These are phyloP conservation scores for Delitschia confertaspora DNA, from an alignment of 495 filamentous ascomycete genomes.

Conservation along the genomic window DNA sequence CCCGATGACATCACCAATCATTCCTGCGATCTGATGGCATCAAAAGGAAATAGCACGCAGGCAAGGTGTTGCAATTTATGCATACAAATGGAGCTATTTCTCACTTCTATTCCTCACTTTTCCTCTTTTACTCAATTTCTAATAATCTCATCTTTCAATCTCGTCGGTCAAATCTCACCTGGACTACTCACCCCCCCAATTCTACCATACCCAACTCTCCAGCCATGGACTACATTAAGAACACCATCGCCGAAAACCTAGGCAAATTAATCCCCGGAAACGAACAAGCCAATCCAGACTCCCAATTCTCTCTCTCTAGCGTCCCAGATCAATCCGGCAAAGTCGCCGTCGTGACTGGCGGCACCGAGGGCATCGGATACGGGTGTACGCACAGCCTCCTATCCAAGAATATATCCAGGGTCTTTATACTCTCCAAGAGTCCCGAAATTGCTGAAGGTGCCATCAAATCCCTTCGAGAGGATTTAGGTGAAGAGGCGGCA, in stretches of 20 bases:
- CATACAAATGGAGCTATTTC: too few species aligned
- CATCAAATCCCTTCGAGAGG: conserved; percentile 38
- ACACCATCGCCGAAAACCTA: conserved; percentile 34
- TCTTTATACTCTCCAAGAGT: conserved; percentile 34
- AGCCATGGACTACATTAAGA: conserved; percentile 29
- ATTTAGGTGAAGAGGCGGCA: conserved; percentile 31
- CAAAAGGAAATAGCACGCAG: too few species aligned
- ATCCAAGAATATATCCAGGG: conserved; percentile 32
- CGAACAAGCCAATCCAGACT: conserved; percentile 20
- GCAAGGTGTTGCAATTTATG: too few species aligned
- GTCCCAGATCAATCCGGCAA: conserved; percentile 34
- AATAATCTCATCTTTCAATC: too few species aligned
- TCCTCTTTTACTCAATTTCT: too few species aligned
- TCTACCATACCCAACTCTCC: too few species aligned
- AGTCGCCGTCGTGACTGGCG: conserved; percentile 37
- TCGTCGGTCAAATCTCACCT: too few species aligned
- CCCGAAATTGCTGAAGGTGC: conserved; percentile 42
- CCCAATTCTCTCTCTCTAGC: conserved; percentile 32
- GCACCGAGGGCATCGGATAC: conserved; percentile 38
- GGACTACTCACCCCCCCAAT: too few species aligned
- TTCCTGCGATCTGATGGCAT: too few species aligned
- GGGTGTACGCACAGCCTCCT: conserved; percentile 36
- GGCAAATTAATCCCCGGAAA: conserved; percentile 27
- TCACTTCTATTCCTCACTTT: too few species aligned
- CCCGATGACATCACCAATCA: too few species aligned